Evolutionary conservation across 495 filamentous ascomycete genomes (phyloP).

Genomic region (Margaritispora aquatica): DNA sequence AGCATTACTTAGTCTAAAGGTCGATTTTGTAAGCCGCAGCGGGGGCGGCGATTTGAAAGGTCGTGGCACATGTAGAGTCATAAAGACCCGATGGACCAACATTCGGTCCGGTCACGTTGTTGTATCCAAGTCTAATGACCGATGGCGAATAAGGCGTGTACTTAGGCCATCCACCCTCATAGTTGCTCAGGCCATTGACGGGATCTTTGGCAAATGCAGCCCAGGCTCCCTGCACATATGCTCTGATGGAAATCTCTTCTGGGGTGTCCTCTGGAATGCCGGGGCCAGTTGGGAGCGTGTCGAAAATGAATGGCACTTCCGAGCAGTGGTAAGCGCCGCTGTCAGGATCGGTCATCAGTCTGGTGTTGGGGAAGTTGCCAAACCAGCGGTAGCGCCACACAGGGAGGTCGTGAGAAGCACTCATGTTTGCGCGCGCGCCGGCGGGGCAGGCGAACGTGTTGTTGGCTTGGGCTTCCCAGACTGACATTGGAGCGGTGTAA

Average conservation of each 20-base stretch:
- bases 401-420: slow-evolving; percentile 28
- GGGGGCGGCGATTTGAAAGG: slow-evolving; percentile 13
- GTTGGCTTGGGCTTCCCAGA: slow-evolving; percentile 32
- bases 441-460: slow-evolving; percentile 39
- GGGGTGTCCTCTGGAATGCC: slow-evolving; percentile 3
- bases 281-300: slow-evolving; percentile 22
- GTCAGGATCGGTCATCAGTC: slow-evolving; percentile 30
- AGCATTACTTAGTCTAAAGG: background rate
- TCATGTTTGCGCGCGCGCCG: slow-evolving; percentile 26
- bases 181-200: slow-evolving; percentile 31
- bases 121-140: slow-evolving; percentile 19
- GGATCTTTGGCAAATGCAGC: slow-evolving; percentile 45
- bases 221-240: slow-evolving; percentile 38
- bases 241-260: slow-evolving; percentile 27
- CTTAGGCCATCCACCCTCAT: slow-evolving; percentile 29
- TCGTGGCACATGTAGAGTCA: slow-evolving; percentile 26
- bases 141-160: slow-evolving; percentile 25
- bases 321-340: slow-evolving; percentile 42
- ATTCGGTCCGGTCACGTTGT: slow-evolving; percentile 21
- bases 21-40: background rate
- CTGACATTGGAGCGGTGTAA: background rate
- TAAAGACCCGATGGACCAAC: slow-evolving; percentile 9
- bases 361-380: slow-evolving; percentile 40
- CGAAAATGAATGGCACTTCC: slow-evolving; percentile 27
- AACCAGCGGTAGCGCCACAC: slow-evolving; percentile 49